A percentile compares a stretch with the other conserved stretches of the same genome.
phyloP scores from a whole-genome alignment of 2,329 filamentous ascomycete genomes.

The Penicillium brevicompactum region DNA sequence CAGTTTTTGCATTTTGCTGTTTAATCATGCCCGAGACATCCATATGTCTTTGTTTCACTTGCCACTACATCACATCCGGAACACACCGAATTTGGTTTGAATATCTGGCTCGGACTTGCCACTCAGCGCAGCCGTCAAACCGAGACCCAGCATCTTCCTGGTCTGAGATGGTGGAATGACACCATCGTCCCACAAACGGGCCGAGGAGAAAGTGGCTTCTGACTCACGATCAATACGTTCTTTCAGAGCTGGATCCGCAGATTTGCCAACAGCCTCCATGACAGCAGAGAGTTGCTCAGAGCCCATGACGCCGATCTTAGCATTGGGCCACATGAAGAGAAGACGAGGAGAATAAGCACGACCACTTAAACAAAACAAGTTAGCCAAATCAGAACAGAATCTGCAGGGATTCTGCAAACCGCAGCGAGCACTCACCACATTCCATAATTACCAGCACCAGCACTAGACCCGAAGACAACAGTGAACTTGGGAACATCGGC shows the following conservation, averaged over 20 bases:
- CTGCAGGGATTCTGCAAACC: not conserved
- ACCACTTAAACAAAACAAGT: constrained; percentile 56
- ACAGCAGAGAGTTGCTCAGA: constrained; percentile 87
- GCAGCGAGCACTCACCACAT: constrained; percentile 68
- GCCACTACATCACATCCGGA: constrained; percentile 66
- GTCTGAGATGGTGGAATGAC: constrained; percentile 79
- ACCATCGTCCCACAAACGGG: constrained; percentile 87
- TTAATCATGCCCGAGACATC: not conserved
- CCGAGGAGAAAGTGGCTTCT: constrained; percentile 83
- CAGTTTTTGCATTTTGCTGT: not conserved
- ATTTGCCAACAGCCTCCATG: constrained; percentile 91
- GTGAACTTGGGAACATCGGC: constrained; percentile 96
- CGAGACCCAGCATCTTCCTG: constrained; percentile 69
- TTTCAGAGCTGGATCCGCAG: constrained; percentile 76
- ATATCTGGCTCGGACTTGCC: constrained; percentile 63
- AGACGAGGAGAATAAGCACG: constrained; percentile 89
- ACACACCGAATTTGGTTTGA: constrained; percentile 74
- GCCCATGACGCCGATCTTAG: constrained; percentile 96
- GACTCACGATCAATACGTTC: constrained; percentile 87
- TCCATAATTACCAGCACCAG: constrained; percentile 95
- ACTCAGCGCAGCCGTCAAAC: constrained; percentile 70
- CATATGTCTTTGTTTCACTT: not conserved
- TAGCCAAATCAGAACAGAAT: not conserved
- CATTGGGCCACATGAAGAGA: constrained; percentile 96
- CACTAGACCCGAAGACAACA: constrained; percentile 89